phyloP scores from a whole-genome alignment of 495 filamentous ascomycete species.

The Aspergillus kassunensis region DNA sequence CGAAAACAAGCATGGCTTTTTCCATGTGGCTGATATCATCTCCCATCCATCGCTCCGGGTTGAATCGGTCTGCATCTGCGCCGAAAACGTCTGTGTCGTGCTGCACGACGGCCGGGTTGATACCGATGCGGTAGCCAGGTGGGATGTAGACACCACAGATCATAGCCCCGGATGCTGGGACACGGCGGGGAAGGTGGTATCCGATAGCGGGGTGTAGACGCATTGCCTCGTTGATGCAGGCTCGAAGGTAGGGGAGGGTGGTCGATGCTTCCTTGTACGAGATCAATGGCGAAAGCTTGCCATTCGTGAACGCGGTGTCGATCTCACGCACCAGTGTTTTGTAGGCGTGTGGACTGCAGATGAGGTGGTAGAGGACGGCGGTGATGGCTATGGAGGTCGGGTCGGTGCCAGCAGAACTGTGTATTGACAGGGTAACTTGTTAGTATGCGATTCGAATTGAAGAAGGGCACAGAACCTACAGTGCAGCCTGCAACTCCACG shows the following conservation, averaged over 20 bases:
- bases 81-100: slow-evolving; percentile 29
- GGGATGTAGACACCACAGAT: slow-evolving; percentile 26
- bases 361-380: slow-evolving; percentile 47
- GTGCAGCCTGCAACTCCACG: too few relatives aligned
- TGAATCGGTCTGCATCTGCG: too few relatives aligned
- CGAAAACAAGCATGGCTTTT: too few relatives aligned
- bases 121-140: slow-evolving; percentile 20
- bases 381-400: slow-evolving; percentile 48
- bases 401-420: slow-evolving; percentile 50
- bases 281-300: slow-evolving; percentile 32
- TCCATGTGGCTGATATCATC: too few relatives aligned
- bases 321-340: slow-evolving; percentile 23
- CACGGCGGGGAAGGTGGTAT: slow-evolving; percentile 28
- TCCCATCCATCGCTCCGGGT: too few relatives aligned
- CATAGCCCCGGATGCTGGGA: slow-evolving; percentile 17
- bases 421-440: slow-evolving; percentile 21
- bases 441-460: too few relatives aligned
- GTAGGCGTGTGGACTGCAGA: slow-evolving; percentile 31
- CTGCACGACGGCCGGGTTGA: slow-evolving; percentile 24
- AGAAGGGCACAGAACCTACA: too few relatives aligned
- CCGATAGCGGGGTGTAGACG: slow-evolving; percentile 32
- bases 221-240: slow-evolving; percentile 31
- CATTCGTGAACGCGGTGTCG: slow-evolving; percentile 9
- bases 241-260: slow-evolving; percentile 47
- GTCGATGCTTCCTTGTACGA: slow-evolving; percentile 27